Evolutionary conservation across 2,329 filamentous ascomycete genomes (phyloP).

Genomic region (Erysiphe pulchra): DNA sequence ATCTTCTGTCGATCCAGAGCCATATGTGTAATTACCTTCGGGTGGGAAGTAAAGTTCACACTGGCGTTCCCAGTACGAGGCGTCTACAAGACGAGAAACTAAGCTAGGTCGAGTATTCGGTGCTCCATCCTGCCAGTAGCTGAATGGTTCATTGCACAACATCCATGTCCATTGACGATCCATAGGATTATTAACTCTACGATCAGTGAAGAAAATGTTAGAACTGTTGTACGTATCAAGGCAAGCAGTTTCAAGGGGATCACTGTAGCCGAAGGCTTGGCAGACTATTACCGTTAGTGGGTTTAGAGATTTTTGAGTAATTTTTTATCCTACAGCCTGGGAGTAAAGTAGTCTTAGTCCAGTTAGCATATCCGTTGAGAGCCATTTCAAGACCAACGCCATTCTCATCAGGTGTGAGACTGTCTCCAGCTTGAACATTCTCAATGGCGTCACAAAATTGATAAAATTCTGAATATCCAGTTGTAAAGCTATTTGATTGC

Average conservation of each 20-base stretch:
- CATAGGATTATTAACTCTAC: constrained; percentile 18
- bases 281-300: constrained; percentile 16
- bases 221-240: constrained; percentile 25
- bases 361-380: constrained; percentile 26
- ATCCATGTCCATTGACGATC: constrained; percentile 34
- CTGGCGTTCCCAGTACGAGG: constrained; percentile 27
- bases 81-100: constrained; percentile 23
- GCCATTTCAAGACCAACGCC: constrained; percentile 29
- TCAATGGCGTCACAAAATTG: constrained; percentile 18
- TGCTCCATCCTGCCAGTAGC: constrained; percentile 28
- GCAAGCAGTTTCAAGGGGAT: constrained; percentile 20
- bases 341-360: constrained; percentile 20
- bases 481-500: constrained; percentile 26
- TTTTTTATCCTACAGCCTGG: constrained; percentile 20
- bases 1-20: constrained; percentile 16
- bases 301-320: not conserved
- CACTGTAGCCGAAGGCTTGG: constrained; percentile 20
- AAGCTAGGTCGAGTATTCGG: constrained; percentile 20
- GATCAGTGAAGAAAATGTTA: constrained; percentile 24
- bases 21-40: constrained; percentile 23
- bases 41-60: constrained; percentile 29
- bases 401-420: constrained; percentile 13
- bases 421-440: constrained; percentile 14
- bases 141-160: constrained; percentile 31
- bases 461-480: constrained; percentile 20